Percentiles rank a stretch among this genome's conserved stretches.
Evolutionary conservation across 2,329 filamentous ascomycete genomes (phyloP).

Genomic region (Fusarium bulbicola): DNA sequence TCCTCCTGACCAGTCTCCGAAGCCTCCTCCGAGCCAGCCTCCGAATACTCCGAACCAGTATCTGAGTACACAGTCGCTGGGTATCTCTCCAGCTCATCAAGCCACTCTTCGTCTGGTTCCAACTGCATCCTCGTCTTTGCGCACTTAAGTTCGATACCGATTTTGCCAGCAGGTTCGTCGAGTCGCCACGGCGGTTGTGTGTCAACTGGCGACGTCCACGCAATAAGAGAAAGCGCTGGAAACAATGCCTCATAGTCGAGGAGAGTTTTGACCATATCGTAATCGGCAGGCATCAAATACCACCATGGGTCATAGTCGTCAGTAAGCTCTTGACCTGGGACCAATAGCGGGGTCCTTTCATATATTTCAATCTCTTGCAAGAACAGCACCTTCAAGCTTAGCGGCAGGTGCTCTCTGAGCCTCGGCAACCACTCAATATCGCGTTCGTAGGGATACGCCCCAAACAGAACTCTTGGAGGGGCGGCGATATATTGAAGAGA

Average conservation of each 20-base stretch:
- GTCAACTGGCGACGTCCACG: not conserved
- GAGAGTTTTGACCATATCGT: not conserved
- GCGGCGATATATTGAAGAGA: not conserved
- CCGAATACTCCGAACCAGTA: not conserved
- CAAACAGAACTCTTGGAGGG: not conserved
- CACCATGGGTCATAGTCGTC: not conserved
- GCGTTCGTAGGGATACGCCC: not conserved
- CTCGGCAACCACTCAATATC: not conserved
- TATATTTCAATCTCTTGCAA: not conserved
- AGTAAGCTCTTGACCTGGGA: not conserved
- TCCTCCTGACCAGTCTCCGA: not conserved
- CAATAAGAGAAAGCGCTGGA: not conserved
- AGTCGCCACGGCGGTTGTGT: not conserved
- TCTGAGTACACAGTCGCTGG: not conserved
- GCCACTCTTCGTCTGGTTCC: not conserved
- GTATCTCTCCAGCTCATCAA: not conserved
- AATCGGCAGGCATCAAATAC: not conserved
- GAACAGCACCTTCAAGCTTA: not conserved
- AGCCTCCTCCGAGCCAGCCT: not conserved
- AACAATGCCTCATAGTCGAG: not conserved
- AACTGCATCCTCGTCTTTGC: too few species aligned
- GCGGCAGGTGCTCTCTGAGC: not conserved
- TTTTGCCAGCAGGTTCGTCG: not conserved
- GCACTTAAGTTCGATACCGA: not conserved
- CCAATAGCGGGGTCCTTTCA: not conserved